A percentile compares a stretch with the other conserved stretches of the same genome.
These are phyloP conservation scores for Penicillium lividum DNA, from an alignment of 495 filamentous ascomycete genomes.

Conservation along the genomic window DNA sequence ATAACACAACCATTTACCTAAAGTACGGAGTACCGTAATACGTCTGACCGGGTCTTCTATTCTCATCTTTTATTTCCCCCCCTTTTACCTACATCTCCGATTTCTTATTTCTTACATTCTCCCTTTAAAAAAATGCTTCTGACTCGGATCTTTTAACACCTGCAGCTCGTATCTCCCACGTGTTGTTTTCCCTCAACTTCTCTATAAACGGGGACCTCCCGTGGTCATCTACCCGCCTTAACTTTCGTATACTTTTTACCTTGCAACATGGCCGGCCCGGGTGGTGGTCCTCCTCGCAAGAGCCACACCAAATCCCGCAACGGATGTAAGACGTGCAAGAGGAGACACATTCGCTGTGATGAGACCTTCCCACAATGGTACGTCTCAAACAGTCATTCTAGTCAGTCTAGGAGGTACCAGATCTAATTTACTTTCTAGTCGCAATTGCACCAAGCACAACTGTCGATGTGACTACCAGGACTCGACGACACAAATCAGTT, in stretches of 20 bases:
- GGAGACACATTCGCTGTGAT: constrained; percentile 95
- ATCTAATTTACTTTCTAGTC: constrained; percentile 52
- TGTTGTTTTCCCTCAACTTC: constrained; percentile 6
- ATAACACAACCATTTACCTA: too few species aligned
- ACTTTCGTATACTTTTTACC: neutral
- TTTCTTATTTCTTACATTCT: too few species aligned
- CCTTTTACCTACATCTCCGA: neutral
- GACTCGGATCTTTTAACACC: neutral
- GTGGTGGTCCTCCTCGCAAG: constrained; percentile 56
- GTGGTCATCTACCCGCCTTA: neutral
- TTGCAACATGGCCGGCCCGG: constrained; percentile 49
- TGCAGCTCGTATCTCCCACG: constrained; percentile 10
- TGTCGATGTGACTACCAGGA: constrained; percentile 98
- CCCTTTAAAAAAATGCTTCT: too few species aligned
- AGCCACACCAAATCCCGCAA: constrained; percentile 98
- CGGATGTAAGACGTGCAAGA: constrained; percentile 96
- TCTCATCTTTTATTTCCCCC: neutral
- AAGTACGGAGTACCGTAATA: constrained; percentile 1
- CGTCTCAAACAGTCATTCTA: constrained; percentile 4
- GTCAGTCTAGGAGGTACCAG: neutral
- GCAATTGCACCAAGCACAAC: constrained; percentile 98
- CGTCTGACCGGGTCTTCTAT: constrained; percentile 11
- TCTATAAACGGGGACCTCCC: constrained; percentile 1
- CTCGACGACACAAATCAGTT: constrained; percentile 62
- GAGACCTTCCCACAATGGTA: constrained; percentile 98